Base-by-base conservation (phyloP, 495 filamentous ascomycete genomes). In the Trichoderma parareesei region DNA sequence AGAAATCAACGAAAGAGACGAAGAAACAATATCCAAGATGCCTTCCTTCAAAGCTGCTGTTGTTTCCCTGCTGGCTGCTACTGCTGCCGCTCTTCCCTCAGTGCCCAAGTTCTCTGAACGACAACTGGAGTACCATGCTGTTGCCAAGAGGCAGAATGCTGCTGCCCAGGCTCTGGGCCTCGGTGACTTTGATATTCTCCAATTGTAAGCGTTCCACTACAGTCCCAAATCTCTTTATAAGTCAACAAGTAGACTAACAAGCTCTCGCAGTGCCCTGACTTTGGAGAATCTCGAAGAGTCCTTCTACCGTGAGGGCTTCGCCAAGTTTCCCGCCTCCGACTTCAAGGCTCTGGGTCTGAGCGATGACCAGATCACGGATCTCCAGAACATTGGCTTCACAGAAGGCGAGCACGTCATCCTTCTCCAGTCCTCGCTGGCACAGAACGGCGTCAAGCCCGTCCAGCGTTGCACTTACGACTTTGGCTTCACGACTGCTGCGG, bases 171-270 rank as follows among this genome's bases (percentile, higher is more conserved):
- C 77, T 14, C 68, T 75, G 33, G 84, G 80, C 35, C 71, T 89
- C 62, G 78, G 74, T 16, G 87, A 89, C 73, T 70, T 87, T 59
- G 86, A 89, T 70, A 88, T 89, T 66, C 80, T 89, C 20, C 84
- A 89, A 81, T 89, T 89, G 87, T 89, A 79, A 73, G 85, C 67
- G 13, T 27, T 42, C 46, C 44, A 46, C 63, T 38, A 37, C 44
- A 57, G 16, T 63, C 33, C 14, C n/a, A 6, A 13, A 38, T 13
- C 1, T 61, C 8, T 13, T 41, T 16, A 33, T 18, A 10, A 3
- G 5, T 40, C 13, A 42, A 6, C 37, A 43, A 64, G 11, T 35
- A 42, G 48, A 40, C 66, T 70, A 64, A 74, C 68, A 62, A 65
- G 73, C 59, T 18, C 38, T 38, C 11, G 27, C 65, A 87, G 84